A percentile compares a stretch with the other conserved stretches of the same genome.
These are phyloP conservation scores for Neoascochyta sp. DNA, from an alignment of 2,329 filamentous ascomycete species.

Conservation along the genomic window DNA sequence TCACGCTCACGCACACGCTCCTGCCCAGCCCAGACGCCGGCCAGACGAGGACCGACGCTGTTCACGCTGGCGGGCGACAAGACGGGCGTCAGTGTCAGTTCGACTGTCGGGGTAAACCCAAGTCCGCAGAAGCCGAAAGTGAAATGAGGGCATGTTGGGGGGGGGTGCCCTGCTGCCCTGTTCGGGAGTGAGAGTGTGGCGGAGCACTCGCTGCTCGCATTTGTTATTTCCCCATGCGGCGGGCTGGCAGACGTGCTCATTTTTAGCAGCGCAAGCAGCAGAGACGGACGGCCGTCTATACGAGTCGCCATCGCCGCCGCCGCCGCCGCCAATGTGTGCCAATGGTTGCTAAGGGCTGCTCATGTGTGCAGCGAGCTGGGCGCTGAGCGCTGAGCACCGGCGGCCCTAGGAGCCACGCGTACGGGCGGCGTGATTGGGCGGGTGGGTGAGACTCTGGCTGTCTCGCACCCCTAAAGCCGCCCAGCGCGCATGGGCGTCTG, in stretches of 20 bases:
- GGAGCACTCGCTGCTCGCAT: constrained; percentile 13
- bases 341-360: constrained; percentile 1
- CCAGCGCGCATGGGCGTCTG: constrained; percentile 17
- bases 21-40: too few relatives aligned
- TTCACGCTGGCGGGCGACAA: too few relatives aligned
- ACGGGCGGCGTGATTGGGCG: constrained; percentile 21
- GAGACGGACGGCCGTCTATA: constrained; percentile 4
- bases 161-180: constrained; percentile 7
- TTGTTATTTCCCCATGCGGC: constrained; percentile 15
- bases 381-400: constrained; percentile 15
- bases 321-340: background rate
- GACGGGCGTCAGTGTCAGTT: too few relatives aligned
- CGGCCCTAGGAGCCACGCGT: constrained; percentile 5
- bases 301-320: background rate
- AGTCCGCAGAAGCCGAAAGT: constrained; percentile 2
- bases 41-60: too few relatives aligned
- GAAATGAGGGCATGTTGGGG: constrained; percentile 9
- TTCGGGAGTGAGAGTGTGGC: constrained; percentile 25
- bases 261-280: constrained; percentile 11
- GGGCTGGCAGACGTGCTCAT: constrained; percentile 6
- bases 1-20: too few relatives aligned
- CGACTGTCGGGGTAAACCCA: too few relatives aligned
- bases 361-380: constrained; percentile 4
- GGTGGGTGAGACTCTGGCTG: constrained; percentile 22
- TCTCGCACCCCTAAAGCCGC: constrained; percentile 31